Evolutionary conservation across 2,329 filamentous ascomycete genomes (phyloP), one percentile per base, ranked within the genome.

Genomic region (Akanthomyces dipterigenus): DNA sequence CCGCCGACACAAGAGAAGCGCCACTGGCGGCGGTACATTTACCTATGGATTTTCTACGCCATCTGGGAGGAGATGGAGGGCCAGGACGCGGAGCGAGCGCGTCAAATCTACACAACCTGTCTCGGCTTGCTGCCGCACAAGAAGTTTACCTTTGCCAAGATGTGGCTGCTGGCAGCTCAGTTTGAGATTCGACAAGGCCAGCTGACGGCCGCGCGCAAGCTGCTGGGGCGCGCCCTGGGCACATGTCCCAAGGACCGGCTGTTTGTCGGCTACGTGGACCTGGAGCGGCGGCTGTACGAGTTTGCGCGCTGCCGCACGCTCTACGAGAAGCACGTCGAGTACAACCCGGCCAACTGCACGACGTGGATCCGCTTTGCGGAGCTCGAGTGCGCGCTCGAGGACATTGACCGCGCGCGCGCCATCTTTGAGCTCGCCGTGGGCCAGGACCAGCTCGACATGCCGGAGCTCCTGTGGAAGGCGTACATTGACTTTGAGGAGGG

Each of bases 401-500:
- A 99, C 69, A 76, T 93, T 3, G 92, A 96, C 22, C 88, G 95
- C 34, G 88, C 91, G 18, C 83, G 95, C 48, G 93, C 89, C 50
- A 96, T 99, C 67, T 98, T 92, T 71, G 93, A 98, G 75, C 81
- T 98, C 31, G 93, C 91, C 3, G 88, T 97, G 63, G 81, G 84
- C 54, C 93, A 98, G 73, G 82, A 88, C 1, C 83, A 87, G 36
- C 81, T 99, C 16, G 95, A 99, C 73, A 99, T 99, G 95, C 95
- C 95, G 0, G 95, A 99, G 77, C 80, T 98, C 56, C 80, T 98
- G 1, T 99, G 95, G 95, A 98, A 98, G 77, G 87, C 92, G 1
- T 99, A 96, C 74, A 98, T 99, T 68, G 95, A 99, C 74, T 98
- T 98, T 70, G 95, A 99, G 76, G 93, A 98, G 71, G 91, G 96